Percentiles rank a stretch among this genome's conserved stretches.
These are phyloP conservation scores for Aspergillus intermedius DNA, from an alignment of 2,329 filamentous ascomycete species.

Conservation along the genomic window DNA sequence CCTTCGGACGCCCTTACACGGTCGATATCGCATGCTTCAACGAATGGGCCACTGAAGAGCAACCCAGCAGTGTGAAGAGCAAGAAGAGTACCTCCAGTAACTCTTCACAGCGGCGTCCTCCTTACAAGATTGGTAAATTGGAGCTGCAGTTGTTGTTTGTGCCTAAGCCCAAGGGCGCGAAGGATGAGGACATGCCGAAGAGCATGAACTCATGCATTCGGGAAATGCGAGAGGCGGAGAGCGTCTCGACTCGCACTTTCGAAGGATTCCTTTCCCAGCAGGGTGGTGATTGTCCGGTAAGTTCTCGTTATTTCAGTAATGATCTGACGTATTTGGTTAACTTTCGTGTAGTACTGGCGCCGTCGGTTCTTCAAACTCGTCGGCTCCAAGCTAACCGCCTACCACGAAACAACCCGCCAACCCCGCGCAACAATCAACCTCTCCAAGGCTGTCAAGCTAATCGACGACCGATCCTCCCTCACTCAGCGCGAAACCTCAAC, in stretches of 20 bases:
- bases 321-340: not conserved
- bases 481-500: constrained; percentile 76
- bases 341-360: constrained; percentile 74
- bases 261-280: constrained; percentile 93
- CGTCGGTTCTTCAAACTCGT: constrained; percentile 94
- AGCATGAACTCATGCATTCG: constrained; percentile 96
- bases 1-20: constrained; percentile 79
- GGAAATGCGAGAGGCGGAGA: constrained; percentile 86
- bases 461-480: constrained; percentile 80
- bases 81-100: constrained; percentile 65
- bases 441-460: constrained; percentile 82
- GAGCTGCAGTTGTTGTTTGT: constrained; percentile 93
- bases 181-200: constrained; percentile 97
- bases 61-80: constrained; percentile 83
- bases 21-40: constrained; percentile 95
- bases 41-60: constrained; percentile 91
- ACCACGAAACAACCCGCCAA: constrained; percentile 90
- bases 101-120: constrained; percentile 61
- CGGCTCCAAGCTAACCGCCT: constrained; percentile 86
- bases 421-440: constrained; percentile 96
- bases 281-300: constrained; percentile 92
- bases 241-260: constrained; percentile 67
- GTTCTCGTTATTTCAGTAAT: constrained; percentile 31
- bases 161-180: constrained; percentile 76
- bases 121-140: constrained; percentile 94